Evolutionary conservation across 331 rosid species (phyloP).

Genomic region (Cucumis variabilis): DNA sequence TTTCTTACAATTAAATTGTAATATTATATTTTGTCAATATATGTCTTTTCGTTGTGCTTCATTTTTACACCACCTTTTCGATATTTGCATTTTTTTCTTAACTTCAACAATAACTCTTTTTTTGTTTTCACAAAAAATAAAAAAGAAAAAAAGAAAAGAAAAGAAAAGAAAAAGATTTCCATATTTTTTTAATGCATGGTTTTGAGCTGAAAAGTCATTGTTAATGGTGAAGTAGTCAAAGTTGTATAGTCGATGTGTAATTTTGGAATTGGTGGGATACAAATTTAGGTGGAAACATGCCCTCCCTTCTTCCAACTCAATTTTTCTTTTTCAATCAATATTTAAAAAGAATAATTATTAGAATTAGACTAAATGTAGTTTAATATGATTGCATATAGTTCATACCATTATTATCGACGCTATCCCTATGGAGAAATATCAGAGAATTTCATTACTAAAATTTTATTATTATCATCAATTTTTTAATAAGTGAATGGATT

Average conservation of each 20-base stretch:
- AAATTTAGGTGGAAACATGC: conserved; percentile 31
- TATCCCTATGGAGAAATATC: background rate
- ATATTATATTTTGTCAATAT: too few relatives aligned
- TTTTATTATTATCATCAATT: too few relatives aligned
- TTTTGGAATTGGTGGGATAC: conserved; percentile 29
- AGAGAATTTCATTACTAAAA: too few relatives aligned
- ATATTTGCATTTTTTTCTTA: background rate
- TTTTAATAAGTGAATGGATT: too few relatives aligned
- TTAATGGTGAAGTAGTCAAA: conserved; percentile 8
- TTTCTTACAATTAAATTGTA: too few relatives aligned
- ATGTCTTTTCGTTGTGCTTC: too few relatives aligned
- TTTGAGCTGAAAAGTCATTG: background rate
- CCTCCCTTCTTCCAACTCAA: background rate
- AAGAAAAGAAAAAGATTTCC: background rate
- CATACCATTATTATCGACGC: background rate
- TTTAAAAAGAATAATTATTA: background rate
- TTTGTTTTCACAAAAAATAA: background rate
- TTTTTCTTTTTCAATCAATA: background rate
- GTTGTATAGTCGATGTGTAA: background rate
- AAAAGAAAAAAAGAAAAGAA: background rate
- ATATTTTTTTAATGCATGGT: conserved; percentile 1
- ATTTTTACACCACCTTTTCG: background rate
- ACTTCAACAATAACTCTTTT: background rate
- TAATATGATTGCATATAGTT: conserved; percentile 7
- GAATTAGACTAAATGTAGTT: background rate